These are phyloP conservation scores for Ophiosphaerella narmari DNA, from an alignment of 2,329 filamentous ascomycete genomes.

Conservation along the genomic window DNA sequence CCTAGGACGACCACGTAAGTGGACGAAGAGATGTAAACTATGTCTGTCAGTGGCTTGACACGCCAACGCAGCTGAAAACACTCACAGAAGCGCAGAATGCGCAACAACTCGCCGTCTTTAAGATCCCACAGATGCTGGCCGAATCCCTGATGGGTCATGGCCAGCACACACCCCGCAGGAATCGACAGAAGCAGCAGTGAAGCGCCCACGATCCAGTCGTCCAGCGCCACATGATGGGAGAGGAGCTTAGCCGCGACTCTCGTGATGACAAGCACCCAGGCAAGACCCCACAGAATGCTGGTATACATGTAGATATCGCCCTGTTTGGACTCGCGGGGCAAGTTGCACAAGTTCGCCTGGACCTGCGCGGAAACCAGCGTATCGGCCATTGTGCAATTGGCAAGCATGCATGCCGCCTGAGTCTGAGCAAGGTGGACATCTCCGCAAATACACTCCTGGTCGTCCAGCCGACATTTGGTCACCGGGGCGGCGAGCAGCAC, in stretches of 20 bases:
- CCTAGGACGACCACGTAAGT: slow-evolving; percentile 22
- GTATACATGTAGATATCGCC: slow-evolving; percentile 16
- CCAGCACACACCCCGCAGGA: slow-evolving; percentile 20
- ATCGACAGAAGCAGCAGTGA: slow-evolving; percentile 8
- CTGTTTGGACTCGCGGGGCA: slow-evolving; percentile 22
- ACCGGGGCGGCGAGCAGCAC: slow-evolving; percentile 13
- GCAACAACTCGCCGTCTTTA: slow-evolving; percentile 14
- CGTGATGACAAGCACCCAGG: slow-evolving; percentile 13
- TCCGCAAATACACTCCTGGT: slow-evolving; percentile 21
- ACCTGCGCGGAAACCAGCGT: slow-evolving; percentile 19
- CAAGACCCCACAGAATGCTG: slow-evolving; percentile 16
- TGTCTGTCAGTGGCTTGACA: background rate
- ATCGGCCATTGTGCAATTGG: slow-evolving; percentile 35
- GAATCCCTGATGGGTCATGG: slow-evolving; percentile 26
- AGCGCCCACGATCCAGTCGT: slow-evolving; percentile 16
- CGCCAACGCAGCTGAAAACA: background rate
- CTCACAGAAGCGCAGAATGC: slow-evolving; percentile 21
- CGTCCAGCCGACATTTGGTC: slow-evolving; percentile 17
- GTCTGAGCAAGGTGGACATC: slow-evolving; percentile 11
- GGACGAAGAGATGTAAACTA: slow-evolving; percentile 25
- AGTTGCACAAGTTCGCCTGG: slow-evolving; percentile 24
- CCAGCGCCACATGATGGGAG: slow-evolving; percentile 15
- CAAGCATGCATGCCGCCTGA: slow-evolving; percentile 26
- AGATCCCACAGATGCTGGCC: slow-evolving; percentile 33
- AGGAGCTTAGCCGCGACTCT: slow-evolving; percentile 15